These are phyloP conservation scores for Blastocystis sp. DNA, from an alignment of 352 stramenopile genomes.

Conservation along the genomic window DNA sequence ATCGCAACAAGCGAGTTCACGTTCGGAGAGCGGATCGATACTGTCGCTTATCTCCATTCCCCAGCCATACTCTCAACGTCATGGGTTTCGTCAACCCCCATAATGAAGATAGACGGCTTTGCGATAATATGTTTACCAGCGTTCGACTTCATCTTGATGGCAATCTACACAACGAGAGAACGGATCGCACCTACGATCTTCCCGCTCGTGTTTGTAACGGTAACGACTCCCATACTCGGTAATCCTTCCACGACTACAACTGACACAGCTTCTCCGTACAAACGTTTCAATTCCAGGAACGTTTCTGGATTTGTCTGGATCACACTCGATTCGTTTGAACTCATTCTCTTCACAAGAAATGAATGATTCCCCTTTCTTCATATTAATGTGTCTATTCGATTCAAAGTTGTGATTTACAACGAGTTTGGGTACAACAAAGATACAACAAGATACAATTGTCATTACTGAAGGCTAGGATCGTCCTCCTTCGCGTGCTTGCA, in stretches of 20 bases:
- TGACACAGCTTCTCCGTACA: not conserved
- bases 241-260: not conserved
- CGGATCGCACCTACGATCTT: not conserved
- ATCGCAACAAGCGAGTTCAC: not conserved
- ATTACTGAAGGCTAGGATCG: conserved; percentile 57
- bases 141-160: conserved; percentile 45
- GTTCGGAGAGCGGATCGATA: conserved; percentile 1
- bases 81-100: not conserved
- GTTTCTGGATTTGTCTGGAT: not conserved
- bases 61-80: not conserved
- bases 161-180: not conserved
- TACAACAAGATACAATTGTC: conserved; percentile 26
- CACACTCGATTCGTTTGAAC: not conserved
- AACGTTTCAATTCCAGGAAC: not conserved
- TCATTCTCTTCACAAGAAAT: conserved; percentile 1
- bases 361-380: not conserved
- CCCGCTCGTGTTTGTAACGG: not conserved
- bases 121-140: conserved; percentile 5
- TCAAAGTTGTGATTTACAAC: not conserved
- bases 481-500: conserved; percentile 57
- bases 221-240: not conserved
- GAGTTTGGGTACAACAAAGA: conserved; percentile 50
- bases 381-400: not conserved
- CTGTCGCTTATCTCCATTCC: not conserved
- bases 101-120: conserved; percentile 10